phyloP scores from a whole-genome alignment of 2,329 filamentous ascomycete genomes.

The Trichoderma atroviride region DNA sequence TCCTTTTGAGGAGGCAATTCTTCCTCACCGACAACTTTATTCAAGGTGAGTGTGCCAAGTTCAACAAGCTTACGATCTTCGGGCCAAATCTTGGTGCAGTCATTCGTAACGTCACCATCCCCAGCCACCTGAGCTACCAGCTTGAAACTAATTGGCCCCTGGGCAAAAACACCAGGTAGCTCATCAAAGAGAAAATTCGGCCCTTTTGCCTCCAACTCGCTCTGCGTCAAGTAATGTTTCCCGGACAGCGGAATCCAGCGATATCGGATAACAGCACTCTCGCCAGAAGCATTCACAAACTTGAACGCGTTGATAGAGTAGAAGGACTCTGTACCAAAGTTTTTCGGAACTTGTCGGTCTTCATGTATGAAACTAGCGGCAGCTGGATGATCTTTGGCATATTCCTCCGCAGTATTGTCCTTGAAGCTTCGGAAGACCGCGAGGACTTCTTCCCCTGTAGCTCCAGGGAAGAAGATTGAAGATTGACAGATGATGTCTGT shows the following conservation, averaged over 20 bases:
- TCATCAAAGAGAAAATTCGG: constrained; percentile 19
- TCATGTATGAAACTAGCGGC: constrained; percentile 3
- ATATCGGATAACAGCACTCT: constrained; percentile 12
- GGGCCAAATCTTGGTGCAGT: constrained; percentile 17
- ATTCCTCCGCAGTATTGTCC: constrained; percentile 3
- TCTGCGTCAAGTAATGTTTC: constrained; percentile 4
- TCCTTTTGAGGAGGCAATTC: constrained; percentile 14
- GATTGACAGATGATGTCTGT: constrained; percentile 21
- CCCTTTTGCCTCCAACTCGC: constrained; percentile 2
- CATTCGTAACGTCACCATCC: constrained; percentile 5
- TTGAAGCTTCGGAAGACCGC: neutral
- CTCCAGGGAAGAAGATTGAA: neutral
- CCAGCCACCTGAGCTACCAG: constrained; percentile 14
- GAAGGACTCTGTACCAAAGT: constrained; percentile 11
- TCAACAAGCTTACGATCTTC: constrained; percentile 19
- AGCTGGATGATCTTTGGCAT: constrained; percentile 6
- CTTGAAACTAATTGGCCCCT: constrained; percentile 18
- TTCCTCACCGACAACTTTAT: neutral
- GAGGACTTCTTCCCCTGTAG: constrained; percentile 2
- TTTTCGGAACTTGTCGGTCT: neutral
- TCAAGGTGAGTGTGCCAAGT: constrained; percentile 13
- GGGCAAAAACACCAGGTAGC: neutral
- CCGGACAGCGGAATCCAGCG: constrained; percentile 16
- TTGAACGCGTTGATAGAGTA: constrained; percentile 25
- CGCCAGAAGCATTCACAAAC: constrained; percentile 1